A percentile compares a stretch with the other conserved stretches of the same genome.
Evolutionary conservation across 2,329 filamentous ascomycete genomes (phyloP).

Genomic region (Trichoderma sp.): DNA sequence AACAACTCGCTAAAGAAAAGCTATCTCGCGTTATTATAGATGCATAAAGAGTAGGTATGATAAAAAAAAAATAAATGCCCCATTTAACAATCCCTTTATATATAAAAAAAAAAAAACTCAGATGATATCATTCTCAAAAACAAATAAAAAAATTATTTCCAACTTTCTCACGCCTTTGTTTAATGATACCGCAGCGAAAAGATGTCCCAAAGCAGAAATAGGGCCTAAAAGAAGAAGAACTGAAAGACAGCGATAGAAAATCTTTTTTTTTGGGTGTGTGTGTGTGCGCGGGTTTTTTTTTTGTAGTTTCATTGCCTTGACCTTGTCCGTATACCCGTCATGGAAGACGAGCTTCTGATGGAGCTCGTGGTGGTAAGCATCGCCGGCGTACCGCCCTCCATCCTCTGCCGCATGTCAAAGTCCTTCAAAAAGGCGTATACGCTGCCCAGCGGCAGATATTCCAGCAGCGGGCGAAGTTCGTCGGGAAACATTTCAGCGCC

Average conservation of each 20-base stretch:
- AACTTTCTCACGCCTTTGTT: not conserved
- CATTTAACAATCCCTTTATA: not conserved
- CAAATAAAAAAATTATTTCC: not conserved
- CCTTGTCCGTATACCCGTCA: conserved; percentile 19
- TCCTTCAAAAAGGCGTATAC: conserved; percentile 31
- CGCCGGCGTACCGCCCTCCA: conserved; percentile 10
- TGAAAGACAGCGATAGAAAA: not conserved
- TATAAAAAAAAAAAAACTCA: not conserved
- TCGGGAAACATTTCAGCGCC: conserved; percentile 39
- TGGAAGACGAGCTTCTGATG: conserved; percentile 8
- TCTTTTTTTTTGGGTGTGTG: not conserved
- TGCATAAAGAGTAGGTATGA: not conserved
- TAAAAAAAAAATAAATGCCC: not conserved
- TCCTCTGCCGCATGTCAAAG: conserved; percentile 29
- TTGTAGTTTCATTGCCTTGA: conserved; percentile 7
- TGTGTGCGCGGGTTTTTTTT: not conserved
- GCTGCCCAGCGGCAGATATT: conserved; percentile 31
- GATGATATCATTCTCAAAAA: not conserved
- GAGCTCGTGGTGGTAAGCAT: conserved; percentile 27
- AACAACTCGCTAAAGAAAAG: not conserved
- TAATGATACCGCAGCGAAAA: not conserved
- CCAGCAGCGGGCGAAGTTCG: conserved; percentile 31
- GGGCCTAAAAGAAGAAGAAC: not conserved
- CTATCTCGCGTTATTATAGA: not conserved
- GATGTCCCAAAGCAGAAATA: not conserved